Percentiles rank a stretch among this genome's conserved stretches.
Conservation (phyloP, 257 asterid species). For the Nicotiana knightiana region DNA sequence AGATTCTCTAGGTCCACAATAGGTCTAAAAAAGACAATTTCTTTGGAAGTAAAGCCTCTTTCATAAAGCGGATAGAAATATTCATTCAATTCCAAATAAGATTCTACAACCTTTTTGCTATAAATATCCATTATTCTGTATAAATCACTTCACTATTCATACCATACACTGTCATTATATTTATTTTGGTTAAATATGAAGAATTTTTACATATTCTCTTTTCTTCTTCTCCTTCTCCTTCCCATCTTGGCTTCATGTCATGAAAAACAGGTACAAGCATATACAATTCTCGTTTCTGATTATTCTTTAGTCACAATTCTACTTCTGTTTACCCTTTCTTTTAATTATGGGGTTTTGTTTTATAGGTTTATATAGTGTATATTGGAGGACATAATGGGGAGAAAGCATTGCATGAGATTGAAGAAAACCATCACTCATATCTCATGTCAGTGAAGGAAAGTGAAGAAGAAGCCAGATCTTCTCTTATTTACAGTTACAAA, state of each 20-base stretch:
- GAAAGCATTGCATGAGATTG: slow-evolving; percentile 50
- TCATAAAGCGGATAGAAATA: neutral
- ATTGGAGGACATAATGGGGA: slow-evolving; percentile 62
- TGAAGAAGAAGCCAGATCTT: slow-evolving; percentile 66
- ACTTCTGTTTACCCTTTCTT: neutral
- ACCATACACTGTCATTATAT: neutral
- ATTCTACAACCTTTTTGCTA: slow-evolving; percentile 19
- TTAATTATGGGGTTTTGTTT: neutral
- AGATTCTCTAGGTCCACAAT: slow-evolving; percentile 15
- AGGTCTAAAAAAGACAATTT: neutral
- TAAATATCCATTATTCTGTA: slow-evolving; percentile 24
- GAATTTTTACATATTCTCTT: slow-evolving; percentile 15
- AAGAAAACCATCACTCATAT: slow-evolving; percentile 59
- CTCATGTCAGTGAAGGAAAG: slow-evolving; percentile 53
- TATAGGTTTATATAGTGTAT: slow-evolving; percentile 71
- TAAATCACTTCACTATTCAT: neutral
- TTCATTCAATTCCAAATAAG: slow-evolving; percentile 11
- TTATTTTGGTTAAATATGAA: slow-evolving; percentile 25
- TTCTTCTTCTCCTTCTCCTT: slow-evolving; percentile 33
- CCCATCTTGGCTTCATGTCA: slow-evolving; percentile 47
- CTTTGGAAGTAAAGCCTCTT: neutral
- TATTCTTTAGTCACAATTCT: neutral
- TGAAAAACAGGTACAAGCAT: slow-evolving; percentile 41
- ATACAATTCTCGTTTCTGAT: neutral
- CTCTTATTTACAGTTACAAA: slow-evolving; percentile 85